Conservation (phyloP, 257 asterid genomes). For the Striga asiatica region DNA sequence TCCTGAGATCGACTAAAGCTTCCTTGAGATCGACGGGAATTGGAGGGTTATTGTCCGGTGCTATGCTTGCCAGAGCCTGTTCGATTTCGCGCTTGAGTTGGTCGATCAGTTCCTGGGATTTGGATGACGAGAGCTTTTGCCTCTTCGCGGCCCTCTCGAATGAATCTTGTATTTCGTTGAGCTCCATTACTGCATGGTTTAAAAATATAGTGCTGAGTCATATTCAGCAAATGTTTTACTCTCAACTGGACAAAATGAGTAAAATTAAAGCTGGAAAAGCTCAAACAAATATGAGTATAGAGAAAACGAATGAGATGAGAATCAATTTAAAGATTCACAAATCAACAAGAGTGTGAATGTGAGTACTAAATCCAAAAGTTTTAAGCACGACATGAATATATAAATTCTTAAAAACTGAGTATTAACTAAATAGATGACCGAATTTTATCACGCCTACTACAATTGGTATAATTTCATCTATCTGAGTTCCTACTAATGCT, state of each 20-base stretch:
- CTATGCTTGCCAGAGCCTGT: slow-evolving; percentile 31
- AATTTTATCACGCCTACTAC: neutral
- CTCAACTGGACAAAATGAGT: neutral
- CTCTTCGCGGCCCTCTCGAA: slow-evolving; percentile 46
- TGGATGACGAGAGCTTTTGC: slow-evolving; percentile 38
- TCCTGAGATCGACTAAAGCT: slow-evolving; percentile 36
- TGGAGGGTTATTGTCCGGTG: slow-evolving; percentile 19
- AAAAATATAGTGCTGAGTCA: neutral
- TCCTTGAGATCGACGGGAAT: slow-evolving; percentile 26
- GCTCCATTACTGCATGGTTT: slow-evolving; percentile 32
- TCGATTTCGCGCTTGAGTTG: slow-evolving; percentile 39
- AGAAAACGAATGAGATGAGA: neutral
- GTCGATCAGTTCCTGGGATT: slow-evolving; percentile 39
- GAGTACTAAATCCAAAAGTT: neutral
- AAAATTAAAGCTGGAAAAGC: neutral
- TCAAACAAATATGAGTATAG: no score
- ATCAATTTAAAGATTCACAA: neutral
- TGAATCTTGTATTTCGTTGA: slow-evolving; percentile 31
- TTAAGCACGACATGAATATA: neutral
- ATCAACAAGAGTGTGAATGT: neutral
- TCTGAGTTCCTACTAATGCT: neutral
- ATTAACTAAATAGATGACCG: neutral
- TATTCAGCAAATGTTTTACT: no score
- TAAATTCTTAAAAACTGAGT: neutral
- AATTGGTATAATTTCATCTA: neutral